Evolutionary conservation across 1,139 yeast genomes (phyloP).

Genomic region (Candida anutae): DNA sequence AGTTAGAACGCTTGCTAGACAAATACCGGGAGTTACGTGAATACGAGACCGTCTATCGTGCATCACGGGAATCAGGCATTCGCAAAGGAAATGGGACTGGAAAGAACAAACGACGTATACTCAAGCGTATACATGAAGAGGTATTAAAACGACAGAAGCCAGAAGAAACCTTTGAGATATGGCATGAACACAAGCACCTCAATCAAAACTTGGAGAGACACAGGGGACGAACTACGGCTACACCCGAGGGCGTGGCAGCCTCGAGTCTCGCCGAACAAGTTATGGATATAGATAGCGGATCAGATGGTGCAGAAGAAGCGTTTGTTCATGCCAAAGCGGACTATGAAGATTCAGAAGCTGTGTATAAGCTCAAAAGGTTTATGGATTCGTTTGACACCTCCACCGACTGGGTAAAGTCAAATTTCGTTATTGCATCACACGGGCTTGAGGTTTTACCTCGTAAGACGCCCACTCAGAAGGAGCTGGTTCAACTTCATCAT

Average conservation of each 20-base stretch:
- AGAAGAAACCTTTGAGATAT: constrained; percentile 31
- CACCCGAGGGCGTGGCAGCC: constrained; percentile 2
- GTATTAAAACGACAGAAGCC: constrained; percentile 14
- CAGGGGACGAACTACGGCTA: constrained; percentile 2
- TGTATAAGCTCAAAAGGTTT: constrained; percentile 9
- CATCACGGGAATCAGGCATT: constrained; percentile 1
- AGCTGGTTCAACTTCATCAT: constrained; percentile 17
- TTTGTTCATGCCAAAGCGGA: constrained; percentile 7
- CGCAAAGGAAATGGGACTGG: constrained; percentile 2
- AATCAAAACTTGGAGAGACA: constrained; percentile 7
- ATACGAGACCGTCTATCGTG: constrained; percentile 8
- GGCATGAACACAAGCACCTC: constrained; percentile 20
- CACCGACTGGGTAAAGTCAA: constrained; percentile 15
- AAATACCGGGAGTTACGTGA: constrained; percentile 15
- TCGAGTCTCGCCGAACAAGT: constrained; percentile 3
- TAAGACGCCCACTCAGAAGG: constrained; percentile 4
- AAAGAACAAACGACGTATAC: constrained; percentile 3
- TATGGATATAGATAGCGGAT: constrained; percentile 1
- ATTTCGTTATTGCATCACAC: constrained; percentile 15
- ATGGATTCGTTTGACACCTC: constrained; percentile 15
- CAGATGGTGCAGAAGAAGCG: constrained; percentile 2
- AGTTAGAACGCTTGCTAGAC: constrained; percentile 8
- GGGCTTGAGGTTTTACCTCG: constrained; percentile 28
- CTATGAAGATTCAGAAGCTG: constrained; percentile 5
- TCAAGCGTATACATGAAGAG: constrained; percentile 8